These are phyloP conservation scores for Wickerhamiella nectarea DNA, from an alignment of 805 yeast genomes.

Conservation along the genomic window DNA sequence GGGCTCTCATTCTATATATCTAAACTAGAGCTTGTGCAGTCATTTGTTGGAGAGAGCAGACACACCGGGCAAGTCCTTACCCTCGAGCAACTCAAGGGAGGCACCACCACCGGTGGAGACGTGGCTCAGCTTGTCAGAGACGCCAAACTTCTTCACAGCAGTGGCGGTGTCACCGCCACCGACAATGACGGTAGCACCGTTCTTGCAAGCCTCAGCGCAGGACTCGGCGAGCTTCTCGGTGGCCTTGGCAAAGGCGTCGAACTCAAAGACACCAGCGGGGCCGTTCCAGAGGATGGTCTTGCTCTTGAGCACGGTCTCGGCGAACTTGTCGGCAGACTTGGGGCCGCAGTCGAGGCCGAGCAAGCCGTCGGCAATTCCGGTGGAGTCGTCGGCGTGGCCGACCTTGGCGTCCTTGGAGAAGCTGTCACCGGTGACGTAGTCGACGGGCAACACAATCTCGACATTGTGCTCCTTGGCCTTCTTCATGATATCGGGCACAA, in stretches of 20 bases:
- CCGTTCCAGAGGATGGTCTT: conserved; percentile 99
- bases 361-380: conserved; percentile 91
- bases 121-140: conserved; percentile 89
- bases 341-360: conserved; percentile 96
- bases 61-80: conserved; percentile 98
- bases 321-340: conserved; percentile 67
- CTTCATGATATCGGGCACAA: conserved; percentile 79
- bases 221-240: conserved; percentile 84
- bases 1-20: not conserved
- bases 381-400: conserved; percentile 71
- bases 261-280: conserved; percentile 99
- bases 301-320: conserved; percentile 74
- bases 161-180: conserved; percentile 99
- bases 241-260: conserved; percentile 81
- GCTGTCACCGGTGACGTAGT: conserved; percentile 89
- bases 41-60: conserved; percentile 72
- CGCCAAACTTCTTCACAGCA: conserved; percentile 94
- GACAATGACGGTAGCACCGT: conserved; percentile 87
- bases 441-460: conserved; percentile 86
- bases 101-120: conserved; percentile 99
- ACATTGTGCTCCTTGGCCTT: conserved; percentile 96
- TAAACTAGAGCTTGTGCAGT: not conserved
- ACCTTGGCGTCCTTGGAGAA: conserved; percentile 84
- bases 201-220: conserved; percentile 69
- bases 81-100: conserved; percentile 94